Evolutionary conservation across 2,329 filamentous ascomycete species (phyloP), one percentile per base, ranked within the genome.

Genomic region (Lachnellula hyalina): DNA sequence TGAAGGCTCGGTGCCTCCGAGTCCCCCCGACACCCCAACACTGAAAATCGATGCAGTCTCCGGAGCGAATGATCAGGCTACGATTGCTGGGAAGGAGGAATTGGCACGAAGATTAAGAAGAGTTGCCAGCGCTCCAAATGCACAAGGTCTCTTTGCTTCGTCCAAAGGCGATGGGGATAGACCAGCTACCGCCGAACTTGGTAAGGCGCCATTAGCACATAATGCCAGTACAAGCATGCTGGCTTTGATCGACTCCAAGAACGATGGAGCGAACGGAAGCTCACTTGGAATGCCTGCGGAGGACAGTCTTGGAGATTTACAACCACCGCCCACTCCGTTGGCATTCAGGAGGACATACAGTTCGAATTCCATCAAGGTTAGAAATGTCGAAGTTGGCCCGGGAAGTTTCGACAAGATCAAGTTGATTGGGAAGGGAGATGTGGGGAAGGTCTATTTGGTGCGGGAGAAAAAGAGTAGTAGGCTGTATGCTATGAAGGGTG

Each of bases 351-450:
- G 94, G 70, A 99, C 94, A 2, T 99, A 99, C 72, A 97, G 94
- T 73, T 96, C 93, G 63, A 99, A 97, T 73, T 97, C 94, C 41
- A 99, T 99, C 78, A 99, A 99, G 75, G 90, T 97, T 63, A 84
- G 94, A 66, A 91, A 96, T 70, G 94, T 99, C 47, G 94, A 99
- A 74, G 94, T 99, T 36, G 89, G 91, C 0, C 94, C 94, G 0
- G 81, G 89, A 59, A 97, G 93, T 71, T 99, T 99, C 67, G 94
- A 99, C 79, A 99, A 99, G 82, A 96, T 99, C 74, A 99, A 99
- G 73, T 81, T 99, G 74, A 96, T 99, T 68, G 94, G 94, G 54
- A 99, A 99, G 76, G 94, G 94, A 55, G 94, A 99, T 73, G 94
- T 99, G 23, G 94, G 94, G 59, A 99, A 99, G 76, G 94, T 99